Percentiles rank a stretch among this genome's conserved stretches.
These are phyloP conservation scores for Phytophthora meadii DNA, from an alignment of 352 stramenopile species.

Conservation along the genomic window DNA sequence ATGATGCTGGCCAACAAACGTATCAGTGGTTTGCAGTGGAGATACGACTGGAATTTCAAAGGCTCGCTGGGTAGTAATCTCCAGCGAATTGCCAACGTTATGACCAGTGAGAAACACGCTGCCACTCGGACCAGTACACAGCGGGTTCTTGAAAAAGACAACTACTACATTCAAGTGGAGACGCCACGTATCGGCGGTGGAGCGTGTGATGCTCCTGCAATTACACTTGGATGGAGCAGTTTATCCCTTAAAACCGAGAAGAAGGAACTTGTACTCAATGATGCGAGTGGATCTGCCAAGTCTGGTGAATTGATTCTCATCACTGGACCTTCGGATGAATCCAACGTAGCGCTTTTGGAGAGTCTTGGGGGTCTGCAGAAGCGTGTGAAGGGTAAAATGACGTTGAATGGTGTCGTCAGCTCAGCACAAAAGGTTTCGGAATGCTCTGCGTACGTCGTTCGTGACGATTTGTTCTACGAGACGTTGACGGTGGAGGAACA, in stretches of 20 bases:
- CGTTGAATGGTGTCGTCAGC: constrained; percentile 30
- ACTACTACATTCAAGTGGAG: constrained; percentile 46
- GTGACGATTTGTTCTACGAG: constrained; percentile 42
- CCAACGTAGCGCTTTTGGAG: constrained; percentile 37
- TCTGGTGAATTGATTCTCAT: constrained; percentile 38
- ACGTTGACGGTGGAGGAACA: constrained; percentile 48
- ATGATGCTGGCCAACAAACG: constrained; percentile 34
- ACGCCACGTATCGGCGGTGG: constrained; percentile 34
- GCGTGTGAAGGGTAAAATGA: constrained; percentile 29
- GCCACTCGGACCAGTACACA: constrained; percentile 12
- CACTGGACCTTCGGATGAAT: constrained; percentile 34
- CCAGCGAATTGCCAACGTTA: constrained; percentile 17
- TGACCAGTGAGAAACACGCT: constrained; percentile 10
- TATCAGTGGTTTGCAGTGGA: constrained; percentile 33
- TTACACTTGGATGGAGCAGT: constrained; percentile 42
- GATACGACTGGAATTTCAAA: constrained; percentile 39
- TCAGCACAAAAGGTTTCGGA: constrained; percentile 10
- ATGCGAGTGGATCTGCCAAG: constrained; percentile 40
- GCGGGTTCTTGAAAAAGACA: constrained; percentile 9
- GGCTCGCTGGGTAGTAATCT: constrained; percentile 11
- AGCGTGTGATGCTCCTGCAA: constrained; percentile 18
- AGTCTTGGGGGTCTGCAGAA: constrained; percentile 34
- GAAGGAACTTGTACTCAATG: constrained; percentile 28
- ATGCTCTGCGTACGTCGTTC: constrained; percentile 24
- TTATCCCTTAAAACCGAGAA: constrained; percentile 34